phyloP scores from a whole-genome alignment of 768 basidiomycete genomes.

The Ramaria sp. region DNA sequence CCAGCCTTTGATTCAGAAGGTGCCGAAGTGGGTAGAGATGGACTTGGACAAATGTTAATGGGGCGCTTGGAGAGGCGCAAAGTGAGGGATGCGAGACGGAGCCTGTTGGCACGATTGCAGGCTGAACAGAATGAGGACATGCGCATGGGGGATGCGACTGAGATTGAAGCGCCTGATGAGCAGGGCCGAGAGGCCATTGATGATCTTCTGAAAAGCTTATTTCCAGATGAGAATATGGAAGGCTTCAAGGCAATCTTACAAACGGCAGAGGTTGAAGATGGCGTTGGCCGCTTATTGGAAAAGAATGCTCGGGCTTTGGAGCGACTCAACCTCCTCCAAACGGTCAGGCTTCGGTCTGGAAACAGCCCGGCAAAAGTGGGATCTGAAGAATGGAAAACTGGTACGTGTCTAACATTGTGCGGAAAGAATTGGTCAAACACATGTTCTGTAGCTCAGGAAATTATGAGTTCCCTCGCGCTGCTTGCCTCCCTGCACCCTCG shows the following conservation, averaged over 20 bases:
- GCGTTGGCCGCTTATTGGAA: slow-evolving; percentile 58
- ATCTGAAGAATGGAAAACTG: slow-evolving; percentile 77
- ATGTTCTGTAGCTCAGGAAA: slow-evolving; percentile 48
- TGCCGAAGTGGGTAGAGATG: slow-evolving; percentile 52
- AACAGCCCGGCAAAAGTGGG: slow-evolving; percentile 32
- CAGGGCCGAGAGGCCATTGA: slow-evolving; percentile 36
- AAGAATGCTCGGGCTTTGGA: slow-evolving; percentile 53
- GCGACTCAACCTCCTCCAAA: slow-evolving; percentile 58
- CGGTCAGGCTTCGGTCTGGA: slow-evolving; percentile 35
- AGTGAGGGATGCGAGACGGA: slow-evolving; percentile 19
- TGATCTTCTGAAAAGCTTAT: slow-evolving; percentile 31
- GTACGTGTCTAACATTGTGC: slow-evolving; percentile 29
- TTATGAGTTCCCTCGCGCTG: slow-evolving; percentile 56
- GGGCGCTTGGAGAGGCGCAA: slow-evolving; percentile 35
- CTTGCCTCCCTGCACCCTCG: slow-evolving; percentile 67
- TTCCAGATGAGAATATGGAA: slow-evolving; percentile 38
- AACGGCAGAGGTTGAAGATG: slow-evolving; percentile 54
- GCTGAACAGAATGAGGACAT: slow-evolving; percentile 13
- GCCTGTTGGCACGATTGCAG: slow-evolving; percentile 16
- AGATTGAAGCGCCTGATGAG: slow-evolving; percentile 11
- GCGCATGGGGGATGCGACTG: slow-evolving; percentile 7
- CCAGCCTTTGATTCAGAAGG: slow-evolving; percentile 72
- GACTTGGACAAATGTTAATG: slow-evolving; percentile 51
- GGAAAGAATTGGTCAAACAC: background rate
- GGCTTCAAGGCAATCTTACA: slow-evolving; percentile 51